A percentile compares a stretch with the other conserved stretches of the same genome.
phyloP scores from a whole-genome alignment of 208 protist species.

The Trypanosoma platydactyli region DNA sequence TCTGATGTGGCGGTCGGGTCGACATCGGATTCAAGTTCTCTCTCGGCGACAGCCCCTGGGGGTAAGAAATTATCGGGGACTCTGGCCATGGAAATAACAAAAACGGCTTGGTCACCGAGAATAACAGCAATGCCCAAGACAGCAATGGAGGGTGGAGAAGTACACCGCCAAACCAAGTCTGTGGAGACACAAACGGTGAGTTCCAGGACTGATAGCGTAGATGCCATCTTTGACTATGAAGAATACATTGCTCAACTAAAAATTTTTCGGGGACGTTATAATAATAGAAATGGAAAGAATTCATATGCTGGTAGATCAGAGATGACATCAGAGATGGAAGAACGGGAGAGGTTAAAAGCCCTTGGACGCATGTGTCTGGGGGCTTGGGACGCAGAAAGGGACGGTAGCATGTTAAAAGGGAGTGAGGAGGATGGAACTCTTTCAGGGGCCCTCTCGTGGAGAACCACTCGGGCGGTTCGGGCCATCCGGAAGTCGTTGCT shows the following conservation, averaged over 20 bases:
- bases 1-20: neutral
- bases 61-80: no score
- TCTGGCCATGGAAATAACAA: neutral
- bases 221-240: slow-evolving; percentile 88
- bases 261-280: slow-evolving; percentile 28
- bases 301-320: neutral
- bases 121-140: neutral
- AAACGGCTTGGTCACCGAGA: neutral
- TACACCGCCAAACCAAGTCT: neutral
- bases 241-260: slow-evolving; percentile 38
- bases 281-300: neutral
- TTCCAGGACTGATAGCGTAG: slow-evolving; percentile 36
- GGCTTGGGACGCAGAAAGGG: neutral
- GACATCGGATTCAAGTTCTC: neutral
- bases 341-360: neutral
- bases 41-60: neutral
- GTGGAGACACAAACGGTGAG: slow-evolving; percentile 12
- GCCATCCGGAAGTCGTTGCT: slow-evolving; percentile 19
- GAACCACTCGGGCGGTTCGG: neutral
- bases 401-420: neutral
- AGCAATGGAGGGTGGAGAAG: neutral
- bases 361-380: slow-evolving; percentile 1
- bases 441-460: neutral
- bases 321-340: neutral
- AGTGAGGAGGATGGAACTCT: neutral